Base-by-base conservation (phyloP, 768 basidiomycete species). In the Glaciozyma martinii region DNA sequence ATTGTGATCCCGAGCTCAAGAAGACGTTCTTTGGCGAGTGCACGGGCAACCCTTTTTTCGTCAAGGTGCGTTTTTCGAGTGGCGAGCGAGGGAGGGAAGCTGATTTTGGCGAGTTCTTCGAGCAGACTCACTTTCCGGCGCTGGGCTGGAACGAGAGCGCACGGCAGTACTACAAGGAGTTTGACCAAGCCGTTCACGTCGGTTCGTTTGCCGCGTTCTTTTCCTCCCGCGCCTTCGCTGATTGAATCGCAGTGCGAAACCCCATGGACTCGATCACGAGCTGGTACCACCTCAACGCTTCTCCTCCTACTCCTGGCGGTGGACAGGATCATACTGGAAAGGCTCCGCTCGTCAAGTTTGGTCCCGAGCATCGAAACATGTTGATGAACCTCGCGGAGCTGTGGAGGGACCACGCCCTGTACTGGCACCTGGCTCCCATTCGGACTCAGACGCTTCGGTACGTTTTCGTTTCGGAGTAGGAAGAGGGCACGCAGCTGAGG, bases 11-110 rank as follows among this genome's bases (percentile, higher is more conserved):
- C 12, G 53, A 53, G 18, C 47, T 68, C 0, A 27, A 50, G 50
- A 8, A 30, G 8, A 65, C 67, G 3, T 68, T 68, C 30, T 3
- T 15, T 15, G 67, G 67, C 27, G 67, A 68, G 43, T 68, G 67
- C 50, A 25, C 62, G 27, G 43, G 62, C 29, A 2, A 19, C 3
- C 23, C 40, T 1, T 63, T 53, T 27, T 66, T 66, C 46, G 58
- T 62, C 53, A 66, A 66, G 62, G 62, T 63, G 9, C 9, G 27
- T 3, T 27, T 21, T 23, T 32, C 21, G n/a, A 23, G 6, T 16
- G 50, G 30, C 18, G 32, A 37, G 32, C 53, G 29, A 9, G 1
- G 8, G 16, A 6, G 33, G 6, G 30, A 56, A 29, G 40, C 54
- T 33, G 27, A 30, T n/a, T 47, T 16, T 5, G 10, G 32, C 30